Base-by-base conservation (phyloP, 2,329 filamentous ascomycete species). In the Sclerotiophoma versabilis region DNA sequence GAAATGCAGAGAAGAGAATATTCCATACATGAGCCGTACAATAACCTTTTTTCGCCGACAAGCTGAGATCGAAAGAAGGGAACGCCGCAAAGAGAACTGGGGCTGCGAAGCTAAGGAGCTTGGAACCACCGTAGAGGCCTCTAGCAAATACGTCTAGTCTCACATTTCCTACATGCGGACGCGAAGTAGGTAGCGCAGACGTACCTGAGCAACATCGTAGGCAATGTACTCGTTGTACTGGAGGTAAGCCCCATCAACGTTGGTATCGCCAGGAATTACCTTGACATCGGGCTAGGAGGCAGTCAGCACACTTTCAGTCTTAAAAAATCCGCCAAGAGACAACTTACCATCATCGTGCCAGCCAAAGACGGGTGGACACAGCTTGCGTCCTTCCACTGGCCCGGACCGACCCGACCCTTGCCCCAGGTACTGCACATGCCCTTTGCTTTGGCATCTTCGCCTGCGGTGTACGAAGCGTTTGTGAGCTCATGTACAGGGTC, bases 201-300 rank as follows among this genome's bases (percentile, higher is more conserved):
- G 85, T 27, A 92, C 82, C 70, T 92, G 89, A 0, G 86, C 79
- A 3, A 89, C 77, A 60, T 91, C 83, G 65, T 92, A 92, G 45
- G 81, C 81, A 57, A 91, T 90, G 71, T 87, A 91, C 76, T 92
- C 89, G 68, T 92, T 91, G 76, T 91, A 91, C 43, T 76, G 71
- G 19, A 92, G 77, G 23, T 70, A 75, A 0, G 84, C 80, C 10
- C 73, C 65, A 0, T 59, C 26, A 0, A 84, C 70, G 0, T 79
- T 74, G 0, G 84, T 88, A 1, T 72, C 48, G 0, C 80, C 81
- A 0, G 84, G 83, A 7, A 60, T 68, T 2, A 76, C 69, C 2
- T 57, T 54, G 8, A 69, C 62, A 42, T 72, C 68, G 11, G 69
- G 69, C 68, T 71, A 33, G 7, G 30, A 5, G 38, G 26, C 17